phyloP scores from a whole-genome alignment of 2,329 filamentous ascomycete species.

The Pochonia chlamydosporia region DNA sequence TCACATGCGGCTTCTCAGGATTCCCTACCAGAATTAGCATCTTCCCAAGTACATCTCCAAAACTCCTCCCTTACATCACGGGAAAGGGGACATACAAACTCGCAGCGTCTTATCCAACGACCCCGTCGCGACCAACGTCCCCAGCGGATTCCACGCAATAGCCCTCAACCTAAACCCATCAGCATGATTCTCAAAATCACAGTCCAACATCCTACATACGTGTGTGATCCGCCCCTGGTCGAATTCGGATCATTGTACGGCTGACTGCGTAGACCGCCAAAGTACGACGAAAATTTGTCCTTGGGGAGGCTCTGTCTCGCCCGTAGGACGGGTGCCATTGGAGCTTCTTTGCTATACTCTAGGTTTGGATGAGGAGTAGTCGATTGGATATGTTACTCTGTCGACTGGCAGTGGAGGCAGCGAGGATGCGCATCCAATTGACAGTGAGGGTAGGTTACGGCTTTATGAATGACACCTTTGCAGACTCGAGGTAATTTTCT shows the following conservation, averaged over 20 bases:
- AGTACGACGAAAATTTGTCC: conserved; percentile 61
- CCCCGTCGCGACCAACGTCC: conserved; percentile 78
- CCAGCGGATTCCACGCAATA: conserved; percentile 84
- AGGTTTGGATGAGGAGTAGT: conserved; percentile 1
- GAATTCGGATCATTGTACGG: conserved; percentile 60
- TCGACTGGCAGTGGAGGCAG: background rate
- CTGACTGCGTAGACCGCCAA: conserved; percentile 63
- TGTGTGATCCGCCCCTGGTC: conserved; percentile 49
- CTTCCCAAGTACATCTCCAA: background rate
- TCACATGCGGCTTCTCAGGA: conserved; percentile 66
- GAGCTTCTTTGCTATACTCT: too few relatives aligned
- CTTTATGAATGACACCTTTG: too few relatives aligned
- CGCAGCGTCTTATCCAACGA: conserved; percentile 63
- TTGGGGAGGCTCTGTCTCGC: conserved; percentile 56
- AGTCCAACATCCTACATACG: too few relatives aligned
- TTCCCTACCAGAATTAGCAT: conserved; percentile 50
- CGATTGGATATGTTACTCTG: too few relatives aligned
- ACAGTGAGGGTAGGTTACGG: too few relatives aligned
- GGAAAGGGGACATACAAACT: conserved; percentile 52
- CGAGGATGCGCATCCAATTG: too few relatives aligned
- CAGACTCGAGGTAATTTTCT: too few relatives aligned
- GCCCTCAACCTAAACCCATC: conserved; percentile 57
- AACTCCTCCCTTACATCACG: background rate
- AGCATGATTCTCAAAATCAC: too few relatives aligned
- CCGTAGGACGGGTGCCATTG: conserved; percentile 37